A percentile compares a stretch with the other conserved stretches of the same genome.
Evolutionary conservation across 176 grass and related monocot species (phyloP).

Genomic region (Luzula sylvatica): DNA sequence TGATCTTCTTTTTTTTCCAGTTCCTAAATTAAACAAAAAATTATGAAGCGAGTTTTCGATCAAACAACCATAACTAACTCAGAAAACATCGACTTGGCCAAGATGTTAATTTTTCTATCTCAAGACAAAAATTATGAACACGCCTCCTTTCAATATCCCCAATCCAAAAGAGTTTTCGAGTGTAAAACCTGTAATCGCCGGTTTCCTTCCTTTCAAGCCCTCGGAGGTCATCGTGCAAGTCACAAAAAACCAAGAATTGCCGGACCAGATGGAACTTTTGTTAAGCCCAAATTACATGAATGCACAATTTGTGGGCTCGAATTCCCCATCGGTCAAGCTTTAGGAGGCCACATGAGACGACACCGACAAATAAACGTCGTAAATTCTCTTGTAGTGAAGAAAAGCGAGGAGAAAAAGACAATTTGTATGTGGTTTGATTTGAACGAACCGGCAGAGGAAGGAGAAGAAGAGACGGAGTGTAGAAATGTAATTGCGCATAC

Average conservation of each 20-base stretch:
- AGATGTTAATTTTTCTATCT: slow-evolving; percentile 43
- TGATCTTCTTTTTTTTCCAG: background rate
- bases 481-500: background rate
- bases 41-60: slow-evolving; percentile 18
- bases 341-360: slow-evolving; percentile 32
- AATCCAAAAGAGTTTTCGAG: slow-evolving; percentile 36
- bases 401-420: background rate
- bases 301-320: slow-evolving; percentile 27
- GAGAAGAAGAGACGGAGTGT: slow-evolving; percentile 7
- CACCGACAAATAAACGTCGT: background rate
- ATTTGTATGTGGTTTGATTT: slow-evolving; percentile 9
- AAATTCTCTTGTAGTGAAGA: background rate
- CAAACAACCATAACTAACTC: background rate
- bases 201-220: slow-evolving; percentile 84
- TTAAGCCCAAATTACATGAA: slow-evolving; percentile 26
- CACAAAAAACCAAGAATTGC: slow-evolving; percentile 74
- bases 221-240: slow-evolving; percentile 88
- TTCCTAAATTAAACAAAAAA: background rate
- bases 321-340: slow-evolving; percentile 23
- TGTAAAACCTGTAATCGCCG: slow-evolving; percentile 88
- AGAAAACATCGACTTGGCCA: slow-evolving; percentile 28
- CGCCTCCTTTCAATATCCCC: background rate
- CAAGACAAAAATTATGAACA: slow-evolving; percentile 12
- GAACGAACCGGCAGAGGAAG: background rate
- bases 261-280: slow-evolving; percentile 10